Percentiles rank a stretch among this genome's conserved stretches.
phyloP scores from a whole-genome alignment of 2,329 filamentous ascomycete species.

The Talaromyces islandicus region DNA sequence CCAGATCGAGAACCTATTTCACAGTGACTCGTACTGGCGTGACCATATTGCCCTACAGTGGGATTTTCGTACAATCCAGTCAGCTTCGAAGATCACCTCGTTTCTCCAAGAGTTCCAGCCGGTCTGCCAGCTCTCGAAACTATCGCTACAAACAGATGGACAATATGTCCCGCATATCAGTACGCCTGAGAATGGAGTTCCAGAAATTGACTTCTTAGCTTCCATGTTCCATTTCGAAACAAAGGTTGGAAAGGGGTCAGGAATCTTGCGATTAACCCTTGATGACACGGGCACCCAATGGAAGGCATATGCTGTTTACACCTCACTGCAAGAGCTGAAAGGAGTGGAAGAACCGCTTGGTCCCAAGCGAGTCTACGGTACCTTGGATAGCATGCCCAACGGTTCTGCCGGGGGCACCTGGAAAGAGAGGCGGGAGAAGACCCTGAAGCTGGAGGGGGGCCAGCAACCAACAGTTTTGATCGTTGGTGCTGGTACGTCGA shows the following conservation, averaged over 20 bases:
- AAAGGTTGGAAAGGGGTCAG: conserved; percentile 28
- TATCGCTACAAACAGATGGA: conserved; percentile 28
- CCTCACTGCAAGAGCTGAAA: conserved; percentile 31
- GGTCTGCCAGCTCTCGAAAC: conserved; percentile 20
- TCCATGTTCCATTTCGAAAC: conserved; percentile 38
- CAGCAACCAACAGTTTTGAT: conserved; percentile 35
- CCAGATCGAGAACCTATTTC: conserved; percentile 31
- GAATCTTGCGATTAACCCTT: conserved; percentile 31
- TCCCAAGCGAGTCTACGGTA: conserved; percentile 26
- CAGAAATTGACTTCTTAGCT: conserved; percentile 15
- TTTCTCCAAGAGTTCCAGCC: conserved; percentile 25
- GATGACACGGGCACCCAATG: conserved; percentile 17
- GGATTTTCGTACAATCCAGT: conserved; percentile 33
- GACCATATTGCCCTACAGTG: conserved; percentile 36
- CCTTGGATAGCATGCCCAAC: conserved; percentile 27
- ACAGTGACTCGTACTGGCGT: conserved; percentile 36
- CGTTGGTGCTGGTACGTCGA: conserved; percentile 31
- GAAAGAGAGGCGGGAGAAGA: conserved; percentile 27
- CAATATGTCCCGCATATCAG: conserved; percentile 24
- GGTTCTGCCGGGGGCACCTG: conserved; percentile 28
- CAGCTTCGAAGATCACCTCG: conserved; percentile 22
- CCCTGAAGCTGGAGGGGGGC: conserved; percentile 23
- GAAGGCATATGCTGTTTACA: conserved; percentile 36
- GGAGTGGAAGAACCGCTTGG: conserved; percentile 28
- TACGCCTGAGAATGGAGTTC: conserved; percentile 19